phyloP scores from a whole-genome alignment of 345 rosid genomes.

The Dimocarpus longan region DNA sequence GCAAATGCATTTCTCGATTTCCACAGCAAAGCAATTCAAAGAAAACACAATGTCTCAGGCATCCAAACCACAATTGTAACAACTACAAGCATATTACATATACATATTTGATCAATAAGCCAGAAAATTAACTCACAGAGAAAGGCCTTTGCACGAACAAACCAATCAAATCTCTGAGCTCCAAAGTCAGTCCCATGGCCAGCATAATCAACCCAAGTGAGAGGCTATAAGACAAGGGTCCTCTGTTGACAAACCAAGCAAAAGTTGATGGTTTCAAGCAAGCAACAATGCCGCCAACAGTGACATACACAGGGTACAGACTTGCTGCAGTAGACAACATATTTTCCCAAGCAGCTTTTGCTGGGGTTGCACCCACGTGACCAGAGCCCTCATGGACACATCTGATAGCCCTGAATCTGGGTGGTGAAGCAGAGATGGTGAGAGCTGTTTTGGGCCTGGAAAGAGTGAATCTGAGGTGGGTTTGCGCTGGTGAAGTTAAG shows the following conservation, averaged over 20 bases:
- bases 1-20: background rate
- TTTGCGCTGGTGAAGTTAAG: slow-evolving; percentile 11
- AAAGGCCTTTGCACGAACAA: slow-evolving; percentile 56
- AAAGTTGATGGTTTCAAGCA: slow-evolving; percentile 65
- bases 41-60: background rate
- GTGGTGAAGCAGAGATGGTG: background rate
- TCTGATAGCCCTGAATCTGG: slow-evolving; percentile 20
- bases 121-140: slow-evolving; percentile 41
- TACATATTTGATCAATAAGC: background rate
- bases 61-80: background rate
- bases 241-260: slow-evolving; percentile 54
- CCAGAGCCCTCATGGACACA: slow-evolving; percentile 31
- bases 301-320: slow-evolving; percentile 68
- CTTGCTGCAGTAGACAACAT: slow-evolving; percentile 56
- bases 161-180: slow-evolving; percentile 55
- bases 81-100: background rate
- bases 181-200: slow-evolving; percentile 72
- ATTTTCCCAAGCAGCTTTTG: slow-evolving; percentile 49
- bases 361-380: slow-evolving; percentile 5
- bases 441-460: slow-evolving; percentile 2
- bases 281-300: slow-evolving; percentile 53
- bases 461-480: slow-evolving; percentile 21
- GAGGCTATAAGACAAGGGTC: slow-evolving; percentile 56
- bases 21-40: slow-evolving; percentile 2
- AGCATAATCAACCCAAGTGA: slow-evolving; percentile 63